Evolutionary conservation across 176 grass and related monocot genomes (phyloP), one percentile per base, ranked within the genome.

Genomic region (Zoysia pacifica): DNA sequence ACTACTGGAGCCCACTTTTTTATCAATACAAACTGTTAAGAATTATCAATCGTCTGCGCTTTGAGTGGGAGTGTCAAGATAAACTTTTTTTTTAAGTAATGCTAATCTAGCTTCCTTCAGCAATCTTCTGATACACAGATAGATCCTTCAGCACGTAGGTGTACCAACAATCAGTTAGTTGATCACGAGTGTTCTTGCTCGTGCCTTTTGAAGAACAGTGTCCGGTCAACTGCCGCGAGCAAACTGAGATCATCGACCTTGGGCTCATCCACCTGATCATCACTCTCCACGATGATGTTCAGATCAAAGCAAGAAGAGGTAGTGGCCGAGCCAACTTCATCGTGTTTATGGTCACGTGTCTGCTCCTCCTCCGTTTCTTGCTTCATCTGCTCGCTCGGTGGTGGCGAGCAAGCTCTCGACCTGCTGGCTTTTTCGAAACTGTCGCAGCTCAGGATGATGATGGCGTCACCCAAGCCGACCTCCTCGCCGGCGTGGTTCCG

Each of bases 361-460:
- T 75, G 47, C n/a, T 85, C 69, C 16, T 77, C 73, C 41, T 78
- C 67, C 12, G n/a, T n/a, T 35, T 85, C 80, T 52, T 62, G 62
- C 56, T 84, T 86, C 18, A 79, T 59, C 74, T 73, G 72, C 67
- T 87, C 86, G 81, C 72, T 81, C 39, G 39, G 49, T 20, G 85
- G 78, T 18, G 85, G 77, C 11, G 92, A 91, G 72, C 88, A 79
- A 50, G 86, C 73, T 67, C 90, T 93, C 18, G 92, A 82, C 63
- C 70, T 28, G 28, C 28, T 81, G 7, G 50, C 60, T 11, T 28
- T 28, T 28, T 79, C 90, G 15, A 88, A 86, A 67, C 76, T 88
- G 86, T 93, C 88, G 6, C 88, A 95, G 67, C 84, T 85, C 7
- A 99, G 88, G 74, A 99, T 84, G 58, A 99, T 52, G 28, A 99